Conservation (phyloP, 164 flowering plant species). For the Tinospora cordifolia region DNA sequence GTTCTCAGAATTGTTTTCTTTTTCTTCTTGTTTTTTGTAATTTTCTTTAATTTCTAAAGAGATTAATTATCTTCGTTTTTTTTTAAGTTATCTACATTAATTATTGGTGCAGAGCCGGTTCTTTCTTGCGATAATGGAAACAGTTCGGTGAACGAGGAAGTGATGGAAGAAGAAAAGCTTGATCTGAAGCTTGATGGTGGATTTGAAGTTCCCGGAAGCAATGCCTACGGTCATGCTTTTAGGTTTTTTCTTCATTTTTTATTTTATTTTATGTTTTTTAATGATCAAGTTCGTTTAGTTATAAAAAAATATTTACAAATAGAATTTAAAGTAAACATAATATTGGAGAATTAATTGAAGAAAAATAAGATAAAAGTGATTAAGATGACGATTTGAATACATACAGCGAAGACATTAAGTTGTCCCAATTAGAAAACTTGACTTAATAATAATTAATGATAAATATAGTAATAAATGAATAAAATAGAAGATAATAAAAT, state of each 20-base stretch:
- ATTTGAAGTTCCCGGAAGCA: conserved; percentile 24
- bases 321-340: too few relatives aligned
- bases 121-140: conserved; percentile 2
- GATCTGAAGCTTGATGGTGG: conserved; percentile 20
- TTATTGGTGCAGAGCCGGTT: conserved; percentile 11
- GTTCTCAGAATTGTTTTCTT: too few relatives aligned
- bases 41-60: background rate
- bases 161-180: background rate
- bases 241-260: conserved; percentile 16
- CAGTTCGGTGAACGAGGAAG: background rate
- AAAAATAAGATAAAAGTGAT: too few relatives aligned
- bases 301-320: too few relatives aligned
- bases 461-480: too few relatives aligned
- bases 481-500: too few relatives aligned
- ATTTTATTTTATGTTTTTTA: background rate
- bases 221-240: conserved; percentile 34
- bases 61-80: background rate
- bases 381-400: too few relatives aligned
- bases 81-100: background rate
- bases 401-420: too few relatives aligned
- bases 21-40: background rate
- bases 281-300: too few relatives aligned
- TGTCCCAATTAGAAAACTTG: too few relatives aligned
- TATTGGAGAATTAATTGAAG: too few relatives aligned
- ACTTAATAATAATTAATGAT: too few relatives aligned